Evolutionary conservation across 2,329 filamentous ascomycete species (phyloP), one percentile per base, ranked within the genome.

Genomic region (Botrytis sinoallii): DNA sequence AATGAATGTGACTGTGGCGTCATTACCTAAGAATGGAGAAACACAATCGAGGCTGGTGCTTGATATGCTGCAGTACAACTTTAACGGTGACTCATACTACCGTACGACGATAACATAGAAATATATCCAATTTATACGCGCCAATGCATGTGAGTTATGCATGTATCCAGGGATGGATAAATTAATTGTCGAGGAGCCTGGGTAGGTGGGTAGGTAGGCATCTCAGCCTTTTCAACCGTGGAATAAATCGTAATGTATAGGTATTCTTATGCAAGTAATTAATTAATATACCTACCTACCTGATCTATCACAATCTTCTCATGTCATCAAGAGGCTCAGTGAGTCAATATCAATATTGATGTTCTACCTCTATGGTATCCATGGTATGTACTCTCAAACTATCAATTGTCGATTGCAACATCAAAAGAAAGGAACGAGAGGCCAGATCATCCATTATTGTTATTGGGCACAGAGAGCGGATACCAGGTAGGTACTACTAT

Each of bases 391-490:
- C 40, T 12, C 12, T 40, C 40, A 40, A 29, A 48, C 14, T 35
- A 40, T 40, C 10, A 40, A 40, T 40, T 10, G 14, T 20, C 18
- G 14, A 52, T 38, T 12, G 14, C 6, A 10, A 25, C 3, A 68
- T 12, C 16, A n/a, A 25, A 48, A 29, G 35, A 55, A 22, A n/a
- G n/a, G 22, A 69, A 44, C 16, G 40, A 69, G 22, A 71, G 32
- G 68, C 55, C 68, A 71, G 68, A 71, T 71, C n/a, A 38, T 64
- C 42, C 20, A 38, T n/a, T 66, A 7, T 35, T 66, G 4, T 35
- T 16, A 42, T 42, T 68, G 48, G 48, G 42, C 18, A 22, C 25
- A 55, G 16, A 22, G 29, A 32, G 63, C 25, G 40, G 42, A 14
- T n/a, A 61, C 59, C 40, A 32, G 32, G 32, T 32, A 32, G 32